phyloP scores from a whole-genome alignment of 768 basidiomycete genomes.

The Tricholoma saponaceum region DNA sequence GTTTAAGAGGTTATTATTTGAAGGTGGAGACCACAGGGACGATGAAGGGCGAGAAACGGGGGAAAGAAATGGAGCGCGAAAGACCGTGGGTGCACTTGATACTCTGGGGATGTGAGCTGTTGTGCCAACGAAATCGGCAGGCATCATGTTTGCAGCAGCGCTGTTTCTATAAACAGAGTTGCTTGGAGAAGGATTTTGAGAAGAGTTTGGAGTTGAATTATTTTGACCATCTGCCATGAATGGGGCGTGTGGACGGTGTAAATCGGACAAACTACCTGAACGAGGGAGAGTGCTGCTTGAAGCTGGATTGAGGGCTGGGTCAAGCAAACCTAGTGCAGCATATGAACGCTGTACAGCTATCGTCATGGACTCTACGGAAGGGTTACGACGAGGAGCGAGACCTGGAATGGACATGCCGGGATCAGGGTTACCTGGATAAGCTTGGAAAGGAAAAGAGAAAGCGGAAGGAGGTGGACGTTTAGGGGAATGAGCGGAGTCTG shows the following conservation, averaged over 20 bases:
- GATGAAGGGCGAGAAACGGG: slow-evolving; percentile 65
- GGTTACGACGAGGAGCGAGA: slow-evolving; percentile 34
- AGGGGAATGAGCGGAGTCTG: not conserved
- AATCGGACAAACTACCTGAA: slow-evolving; percentile 18
- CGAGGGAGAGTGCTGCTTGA: slow-evolving; percentile 10
- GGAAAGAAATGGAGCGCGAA: slow-evolving; percentile 67
- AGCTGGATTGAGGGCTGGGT: slow-evolving; percentile 3
- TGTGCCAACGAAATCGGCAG: not conserved
- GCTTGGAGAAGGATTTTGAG: too few relatives aligned
- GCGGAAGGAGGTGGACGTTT: slow-evolving; percentile 29
- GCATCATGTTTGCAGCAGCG: slow-evolving; percentile 37
- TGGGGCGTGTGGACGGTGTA: slow-evolving; percentile 43
- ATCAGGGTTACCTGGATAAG: slow-evolving; percentile 64
- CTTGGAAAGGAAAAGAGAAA: slow-evolving; percentile 50
- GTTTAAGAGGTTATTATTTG: slow-evolving; percentile 40
- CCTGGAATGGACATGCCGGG: slow-evolving; percentile 32
- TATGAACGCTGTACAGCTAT: slow-evolving; percentile 20
- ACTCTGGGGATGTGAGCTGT: slow-evolving; percentile 27
- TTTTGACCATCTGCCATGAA: slow-evolving; percentile 36
- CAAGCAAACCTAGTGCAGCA: slow-evolving; percentile 14
- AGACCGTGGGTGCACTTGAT: slow-evolving; percentile 38
- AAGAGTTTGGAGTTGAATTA: slow-evolving; percentile 8
- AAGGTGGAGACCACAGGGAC: slow-evolving; percentile 45
- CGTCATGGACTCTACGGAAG: slow-evolving; percentile 40
- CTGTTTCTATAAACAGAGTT: slow-evolving; percentile 40